Percentiles rank a stretch among this genome's conserved stretches.
phyloP scores from a whole-genome alignment of 2,329 filamentous ascomycete species.

The Fusarium sp. region DNA sequence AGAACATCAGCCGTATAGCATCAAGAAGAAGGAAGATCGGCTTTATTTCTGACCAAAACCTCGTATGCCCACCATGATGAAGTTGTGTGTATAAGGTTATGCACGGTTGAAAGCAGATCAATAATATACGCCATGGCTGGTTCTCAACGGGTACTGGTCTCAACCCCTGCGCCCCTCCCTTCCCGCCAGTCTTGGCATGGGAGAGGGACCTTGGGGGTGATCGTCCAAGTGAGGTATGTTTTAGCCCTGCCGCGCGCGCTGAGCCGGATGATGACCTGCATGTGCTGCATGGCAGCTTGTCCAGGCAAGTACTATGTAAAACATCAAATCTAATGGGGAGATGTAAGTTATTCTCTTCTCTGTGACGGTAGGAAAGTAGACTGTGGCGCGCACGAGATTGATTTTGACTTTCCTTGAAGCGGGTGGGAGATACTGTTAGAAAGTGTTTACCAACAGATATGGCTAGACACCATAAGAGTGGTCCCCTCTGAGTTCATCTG shows the following conservation, averaged over 20 bases:
- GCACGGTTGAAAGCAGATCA: not conserved
- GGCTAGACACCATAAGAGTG: not conserved
- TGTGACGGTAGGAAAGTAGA: not conserved
- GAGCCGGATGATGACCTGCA: constrained; percentile 1
- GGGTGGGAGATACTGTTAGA: not conserved
- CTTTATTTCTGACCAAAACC: not conserved
- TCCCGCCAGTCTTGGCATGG: constrained; percentile 9
- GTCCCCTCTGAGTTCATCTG: not conserved
- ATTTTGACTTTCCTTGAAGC: not conserved
- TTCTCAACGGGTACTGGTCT: constrained; percentile 22
- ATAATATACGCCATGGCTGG: constrained; percentile 13
- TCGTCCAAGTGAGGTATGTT: not conserved
- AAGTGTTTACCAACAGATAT: not conserved
- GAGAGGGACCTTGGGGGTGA: not conserved
- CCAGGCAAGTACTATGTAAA: no score
- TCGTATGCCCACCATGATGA: not conserved
- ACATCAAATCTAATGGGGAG: not conserved
- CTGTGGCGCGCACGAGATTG: not conserved
- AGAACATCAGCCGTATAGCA: not conserved
- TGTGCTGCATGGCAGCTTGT: not conserved
- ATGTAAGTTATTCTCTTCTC: not conserved
- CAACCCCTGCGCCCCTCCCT: constrained; percentile 17
- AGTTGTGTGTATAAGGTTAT: not conserved
- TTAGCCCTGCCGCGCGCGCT: not conserved
- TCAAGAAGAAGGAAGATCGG: not conserved